Percentiles rank a stretch among this genome's conserved stretches.
Conservation (phyloP, 1,139 yeast genomes). For the Blastobotrys malaysiensis region DNA sequence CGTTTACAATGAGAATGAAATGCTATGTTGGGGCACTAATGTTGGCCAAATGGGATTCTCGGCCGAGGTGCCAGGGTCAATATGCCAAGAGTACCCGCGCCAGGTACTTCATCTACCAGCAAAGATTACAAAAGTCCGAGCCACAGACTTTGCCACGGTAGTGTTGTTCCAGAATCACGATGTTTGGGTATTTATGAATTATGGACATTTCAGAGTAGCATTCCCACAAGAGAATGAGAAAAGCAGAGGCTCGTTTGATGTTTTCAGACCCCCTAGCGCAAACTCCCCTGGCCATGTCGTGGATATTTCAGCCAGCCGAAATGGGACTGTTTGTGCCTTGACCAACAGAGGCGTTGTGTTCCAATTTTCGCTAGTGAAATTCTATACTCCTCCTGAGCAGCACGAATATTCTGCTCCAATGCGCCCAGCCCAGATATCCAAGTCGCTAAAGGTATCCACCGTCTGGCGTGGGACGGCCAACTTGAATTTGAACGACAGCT, state of each 20-base stretch:
- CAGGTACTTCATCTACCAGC: constrained; percentile 4
- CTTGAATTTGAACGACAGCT: constrained; percentile 9
- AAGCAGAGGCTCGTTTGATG: constrained; percentile 16
- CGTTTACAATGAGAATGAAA: constrained; percentile 47
- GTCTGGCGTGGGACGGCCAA: constrained; percentile 22
- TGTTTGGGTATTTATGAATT: constrained; percentile 57
- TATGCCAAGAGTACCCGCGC: constrained; percentile 2
- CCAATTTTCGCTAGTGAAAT: constrained; percentile 22
- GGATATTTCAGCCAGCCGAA: constrained; percentile 21
- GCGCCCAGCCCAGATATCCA: constrained; percentile 9
- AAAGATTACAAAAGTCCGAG: constrained; percentile 43
- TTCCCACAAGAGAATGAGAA: constrained; percentile 12
- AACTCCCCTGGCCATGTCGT: constrained; percentile 13
- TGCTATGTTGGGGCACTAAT: constrained; percentile 77
- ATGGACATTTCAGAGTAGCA: constrained; percentile 49
- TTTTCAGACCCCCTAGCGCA: constrained; percentile 12
- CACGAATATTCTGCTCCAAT: not conserved
- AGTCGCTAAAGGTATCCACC: constrained; percentile 3
- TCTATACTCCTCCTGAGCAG: constrained; percentile 1
- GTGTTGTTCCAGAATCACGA: constrained; percentile 56
- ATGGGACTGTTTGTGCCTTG: constrained; percentile 29
- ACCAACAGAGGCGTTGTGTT: constrained; percentile 32
- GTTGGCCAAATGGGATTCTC: constrained; percentile 78
- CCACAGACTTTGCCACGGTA: constrained; percentile 69
- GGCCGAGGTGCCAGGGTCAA: constrained; percentile 15